Percentiles rank a stretch among this genome's conserved stretches.
Evolutionary conservation across 805 yeast species (phyloP).

Genomic region (Candida endomychidarum): DNA sequence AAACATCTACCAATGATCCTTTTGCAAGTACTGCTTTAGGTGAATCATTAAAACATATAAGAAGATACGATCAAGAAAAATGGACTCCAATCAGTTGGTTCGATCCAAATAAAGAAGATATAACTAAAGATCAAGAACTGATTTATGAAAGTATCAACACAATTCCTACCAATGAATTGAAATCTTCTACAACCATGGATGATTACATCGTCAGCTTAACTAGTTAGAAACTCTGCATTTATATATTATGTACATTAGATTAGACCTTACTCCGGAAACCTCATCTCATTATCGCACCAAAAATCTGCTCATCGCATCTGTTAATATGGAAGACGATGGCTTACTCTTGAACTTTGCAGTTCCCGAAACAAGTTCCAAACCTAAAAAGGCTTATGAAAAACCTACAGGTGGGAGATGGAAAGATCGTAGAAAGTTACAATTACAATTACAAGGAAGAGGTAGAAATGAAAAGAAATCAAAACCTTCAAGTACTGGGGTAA

Average conservation of each 20-base stretch:
- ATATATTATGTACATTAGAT: slow-evolving; percentile 2
- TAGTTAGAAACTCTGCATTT: slow-evolving; percentile 7
- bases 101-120: not conserved
- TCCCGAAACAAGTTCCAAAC: slow-evolving; percentile 27
- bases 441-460: slow-evolving; percentile 48
- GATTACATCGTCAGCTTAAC: slow-evolving; percentile 27
- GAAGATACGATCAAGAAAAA: slow-evolving; percentile 41
- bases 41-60: slow-evolving; percentile 38
- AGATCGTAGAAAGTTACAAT: slow-evolving; percentile 67
- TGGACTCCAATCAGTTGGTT: slow-evolving; percentile 38
- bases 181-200: slow-evolving; percentile 23
- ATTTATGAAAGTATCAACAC: slow-evolving; percentile 9
- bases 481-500: slow-evolving; percentile 32
- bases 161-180: slow-evolving; percentile 11
- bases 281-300: slow-evolving; percentile 12
- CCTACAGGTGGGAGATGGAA: slow-evolving; percentile 80
- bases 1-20: slow-evolving; percentile 13
- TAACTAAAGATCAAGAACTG: slow-evolving; percentile 10
- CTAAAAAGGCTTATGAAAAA: slow-evolving; percentile 29
- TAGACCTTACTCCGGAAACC: too few species aligned
- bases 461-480: slow-evolving; percentile 20
- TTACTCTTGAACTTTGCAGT: slow-evolving; percentile 71
- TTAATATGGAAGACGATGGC: slow-evolving; percentile 56
- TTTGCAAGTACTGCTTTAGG: slow-evolving; percentile 31
- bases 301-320: too few species aligned